Conservation (phyloP, 1,139 yeast species). For the Arxiozyma telluris region DNA sequence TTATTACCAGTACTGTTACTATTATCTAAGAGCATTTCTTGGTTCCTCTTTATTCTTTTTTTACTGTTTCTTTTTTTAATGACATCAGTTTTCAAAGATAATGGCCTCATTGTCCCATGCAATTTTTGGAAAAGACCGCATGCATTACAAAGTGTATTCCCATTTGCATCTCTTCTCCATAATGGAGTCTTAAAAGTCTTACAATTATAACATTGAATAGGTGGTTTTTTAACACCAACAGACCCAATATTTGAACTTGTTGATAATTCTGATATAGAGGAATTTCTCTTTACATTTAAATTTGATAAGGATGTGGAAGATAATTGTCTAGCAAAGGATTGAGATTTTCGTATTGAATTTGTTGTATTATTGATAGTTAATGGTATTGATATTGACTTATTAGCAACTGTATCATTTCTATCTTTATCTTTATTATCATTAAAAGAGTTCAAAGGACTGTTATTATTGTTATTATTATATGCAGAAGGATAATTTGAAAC, state of each 20-base stretch:
- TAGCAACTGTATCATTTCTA: conserved; percentile 1
- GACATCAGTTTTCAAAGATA: conserved; percentile 86
- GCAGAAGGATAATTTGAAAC: conserved; percentile 2
- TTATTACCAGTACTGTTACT: conserved; percentile 1
- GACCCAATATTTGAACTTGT: conserved; percentile 5
- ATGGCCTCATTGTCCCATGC: conserved; percentile 91
- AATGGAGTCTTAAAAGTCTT: conserved; percentile 89
- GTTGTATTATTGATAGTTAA: conserved; percentile 15
- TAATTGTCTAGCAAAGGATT: conserved; percentile 20
- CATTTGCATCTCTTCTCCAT: conserved; percentile 92
- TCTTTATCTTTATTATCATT: background rate
- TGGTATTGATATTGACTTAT: conserved; percentile 8
- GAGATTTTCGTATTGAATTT: conserved; percentile 25
- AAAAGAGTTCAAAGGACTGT: background rate
- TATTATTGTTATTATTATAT: conserved; percentile 1
- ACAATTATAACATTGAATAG: conserved; percentile 67
- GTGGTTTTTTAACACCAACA: conserved; percentile 17
- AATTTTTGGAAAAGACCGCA: conserved; percentile 89
- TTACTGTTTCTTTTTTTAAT: conserved; percentile 64
- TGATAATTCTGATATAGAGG: conserved; percentile 16
- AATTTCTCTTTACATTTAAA: conserved; percentile 14
- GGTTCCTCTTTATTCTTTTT: conserved; percentile 27
- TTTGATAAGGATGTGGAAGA: conserved; percentile 25
- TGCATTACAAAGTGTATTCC: conserved; percentile 91
- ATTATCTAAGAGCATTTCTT: conserved; percentile 3